Evolutionary conservation across 1,139 yeast species (phyloP).

Genomic region (Tardiomyces digboiensis): DNA sequence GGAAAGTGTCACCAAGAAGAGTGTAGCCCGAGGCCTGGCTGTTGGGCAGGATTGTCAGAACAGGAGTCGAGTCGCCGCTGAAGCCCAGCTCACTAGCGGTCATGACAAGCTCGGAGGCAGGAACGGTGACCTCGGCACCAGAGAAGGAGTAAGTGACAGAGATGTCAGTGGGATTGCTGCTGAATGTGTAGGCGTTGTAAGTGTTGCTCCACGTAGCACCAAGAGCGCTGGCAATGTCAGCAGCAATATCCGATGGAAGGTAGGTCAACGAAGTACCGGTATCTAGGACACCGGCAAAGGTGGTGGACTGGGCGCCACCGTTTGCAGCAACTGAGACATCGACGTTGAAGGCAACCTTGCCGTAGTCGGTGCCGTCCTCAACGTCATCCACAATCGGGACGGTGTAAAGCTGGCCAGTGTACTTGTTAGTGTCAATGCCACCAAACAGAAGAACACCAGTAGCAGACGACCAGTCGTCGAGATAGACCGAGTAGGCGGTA

Average conservation of each 20-base stretch:
- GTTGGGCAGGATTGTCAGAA: background rate
- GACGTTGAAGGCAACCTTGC: background rate
- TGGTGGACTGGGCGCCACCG: background rate
- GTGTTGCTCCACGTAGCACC: background rate
- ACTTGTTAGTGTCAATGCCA: conserved; percentile 46
- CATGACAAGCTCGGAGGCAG: conserved; percentile 28
- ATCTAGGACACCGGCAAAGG: conserved; percentile 37
- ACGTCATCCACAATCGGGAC: conserved; percentile 13
- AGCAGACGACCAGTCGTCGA: conserved; percentile 32
- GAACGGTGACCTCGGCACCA: conserved; percentile 32
- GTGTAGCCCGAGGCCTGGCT: background rate
- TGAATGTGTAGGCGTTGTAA: background rate
- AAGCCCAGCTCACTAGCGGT: conserved; percentile 6
- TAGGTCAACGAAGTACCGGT: conserved; percentile 46
- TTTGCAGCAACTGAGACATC: background rate
- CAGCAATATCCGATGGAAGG: conserved; percentile 35
- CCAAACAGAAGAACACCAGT: conserved; percentile 47
- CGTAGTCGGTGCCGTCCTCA: background rate
- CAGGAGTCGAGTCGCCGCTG: background rate
- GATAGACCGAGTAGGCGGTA: conserved; percentile 42
- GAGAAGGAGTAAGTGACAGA: conserved; percentile 29
- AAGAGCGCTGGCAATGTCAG: conserved; percentile 2
- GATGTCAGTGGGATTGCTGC: background rate
- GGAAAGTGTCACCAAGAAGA: conserved; percentile 65
- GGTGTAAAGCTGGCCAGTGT: conserved; percentile 33